Evolutionary conservation across 441 rosid genomes (phyloP).

Genomic region (Hura crepitans): DNA sequence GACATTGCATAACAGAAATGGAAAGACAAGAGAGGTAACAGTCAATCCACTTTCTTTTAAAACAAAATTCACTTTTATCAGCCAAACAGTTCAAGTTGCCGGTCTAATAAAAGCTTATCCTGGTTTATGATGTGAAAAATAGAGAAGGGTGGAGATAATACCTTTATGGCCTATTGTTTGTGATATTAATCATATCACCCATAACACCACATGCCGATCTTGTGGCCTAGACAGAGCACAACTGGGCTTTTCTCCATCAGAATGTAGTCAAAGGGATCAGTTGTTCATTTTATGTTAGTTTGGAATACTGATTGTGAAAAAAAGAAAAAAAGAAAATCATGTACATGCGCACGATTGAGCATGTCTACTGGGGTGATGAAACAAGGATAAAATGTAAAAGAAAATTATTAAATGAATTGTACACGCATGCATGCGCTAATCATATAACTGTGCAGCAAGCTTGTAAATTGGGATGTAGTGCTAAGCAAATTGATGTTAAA

Average conservation of each 20-base stretch:
- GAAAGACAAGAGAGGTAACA: slow-evolving; percentile 33
- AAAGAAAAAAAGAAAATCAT: background rate
- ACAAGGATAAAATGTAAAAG: background rate
- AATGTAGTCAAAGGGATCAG: background rate
- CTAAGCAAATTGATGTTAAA: background rate
- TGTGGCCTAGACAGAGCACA: background rate
- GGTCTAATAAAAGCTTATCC: background rate
- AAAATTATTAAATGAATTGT: background rate
- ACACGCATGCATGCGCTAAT: background rate
- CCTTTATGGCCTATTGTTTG: background rate
- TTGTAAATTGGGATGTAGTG: background rate
- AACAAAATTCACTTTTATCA: no score
- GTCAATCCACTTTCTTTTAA: background rate
- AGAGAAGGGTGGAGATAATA: background rate
- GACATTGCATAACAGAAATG: slow-evolving; percentile 28
- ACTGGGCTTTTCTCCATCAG: background rate
- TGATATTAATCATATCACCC: background rate
- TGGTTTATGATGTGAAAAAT: background rate
- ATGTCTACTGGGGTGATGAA: background rate
- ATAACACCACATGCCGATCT: background rate
- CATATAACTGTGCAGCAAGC: background rate
- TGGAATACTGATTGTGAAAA: no score
- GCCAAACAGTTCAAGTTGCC: background rate
- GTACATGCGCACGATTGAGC: background rate
- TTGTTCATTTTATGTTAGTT: background rate